Evolutionary conservation across 306 rosid genomes (phyloP).

Genomic region (Inga leiocalycina): DNA sequence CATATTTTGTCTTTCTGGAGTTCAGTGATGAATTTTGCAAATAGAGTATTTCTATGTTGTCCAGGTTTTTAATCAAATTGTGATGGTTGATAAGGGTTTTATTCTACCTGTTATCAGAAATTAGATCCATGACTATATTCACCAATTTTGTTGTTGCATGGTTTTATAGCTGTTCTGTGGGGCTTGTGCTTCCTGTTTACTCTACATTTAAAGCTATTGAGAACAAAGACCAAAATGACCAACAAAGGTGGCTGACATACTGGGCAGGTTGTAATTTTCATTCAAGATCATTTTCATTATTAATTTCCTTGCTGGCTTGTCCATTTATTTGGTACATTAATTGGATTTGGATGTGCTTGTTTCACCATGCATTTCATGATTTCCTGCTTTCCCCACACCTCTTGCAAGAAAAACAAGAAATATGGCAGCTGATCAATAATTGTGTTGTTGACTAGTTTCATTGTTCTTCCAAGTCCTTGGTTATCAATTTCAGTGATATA

Average conservation of each 20-base stretch:
- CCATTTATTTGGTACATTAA: neutral
- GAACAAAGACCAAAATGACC: constrained; percentile 48
- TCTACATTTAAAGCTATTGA: constrained; percentile 67
- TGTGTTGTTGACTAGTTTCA: neutral
- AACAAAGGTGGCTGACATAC: constrained; percentile 54
- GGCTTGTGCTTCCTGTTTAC: constrained; percentile 57
- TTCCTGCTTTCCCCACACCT: neutral
- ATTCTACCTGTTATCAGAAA: neutral
- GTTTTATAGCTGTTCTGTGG: constrained; percentile 55
- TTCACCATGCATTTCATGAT: neutral
- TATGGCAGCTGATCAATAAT: neutral
- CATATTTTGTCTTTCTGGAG: neutral
- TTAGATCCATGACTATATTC: neutral
- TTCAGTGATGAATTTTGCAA: constrained; percentile 7
- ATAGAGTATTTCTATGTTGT: neutral
- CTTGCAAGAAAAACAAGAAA: neutral
- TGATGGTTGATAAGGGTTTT: neutral
- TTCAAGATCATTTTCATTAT: constrained; percentile 3
- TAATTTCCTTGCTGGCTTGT: neutral
- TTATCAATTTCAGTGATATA: constrained; percentile 4
- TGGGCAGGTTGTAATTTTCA: constrained; percentile 54
- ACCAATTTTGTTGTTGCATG: constrained; percentile 11
- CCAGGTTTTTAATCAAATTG: neutral
- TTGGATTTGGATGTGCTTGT: neutral
- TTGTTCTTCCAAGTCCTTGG: neutral